phyloP scores from a whole-genome alignment of 2,329 filamentous ascomycete genomes.

The Botrytis medusae region DNA sequence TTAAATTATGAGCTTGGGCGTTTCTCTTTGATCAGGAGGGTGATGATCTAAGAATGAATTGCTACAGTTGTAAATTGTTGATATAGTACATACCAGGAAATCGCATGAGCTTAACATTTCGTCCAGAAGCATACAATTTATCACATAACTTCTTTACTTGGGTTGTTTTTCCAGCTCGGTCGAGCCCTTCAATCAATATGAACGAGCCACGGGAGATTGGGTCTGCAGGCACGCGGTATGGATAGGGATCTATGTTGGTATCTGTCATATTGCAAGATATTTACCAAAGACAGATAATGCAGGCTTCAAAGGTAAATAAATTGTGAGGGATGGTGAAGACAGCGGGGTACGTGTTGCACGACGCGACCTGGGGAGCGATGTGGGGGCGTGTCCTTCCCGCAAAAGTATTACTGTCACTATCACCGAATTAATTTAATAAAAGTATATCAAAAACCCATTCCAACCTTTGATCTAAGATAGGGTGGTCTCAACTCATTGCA shows the following conservation, averaged over 20 bases:
- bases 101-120: constrained; percentile 57
- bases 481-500: background rate
- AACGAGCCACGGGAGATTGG: constrained; percentile 53
- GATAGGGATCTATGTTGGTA: constrained; percentile 24
- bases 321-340: background rate
- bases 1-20: constrained; percentile 36
- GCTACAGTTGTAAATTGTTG: background rate
- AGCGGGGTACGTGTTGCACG: constrained; percentile 11
- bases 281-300: background rate
- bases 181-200: constrained; percentile 70
- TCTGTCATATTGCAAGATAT: constrained; percentile 25
- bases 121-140: constrained; percentile 51
- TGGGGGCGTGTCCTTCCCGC: background rate
- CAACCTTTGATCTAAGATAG: background rate
- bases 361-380: background rate
- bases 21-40: background rate
- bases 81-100: constrained; percentile 58
- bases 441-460: background rate
- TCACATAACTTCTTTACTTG: constrained; percentile 61
- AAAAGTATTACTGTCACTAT: too few relatives aligned
- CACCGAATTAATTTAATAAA: too few relatives aligned
- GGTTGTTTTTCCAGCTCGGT: constrained; percentile 71
- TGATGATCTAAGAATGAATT: background rate
- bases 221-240: constrained; percentile 35
- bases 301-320: background rate